These are phyloP conservation scores for Fragaria ananassa DNA, from an alignment of 306 rosid species.

Conservation along the genomic window DNA sequence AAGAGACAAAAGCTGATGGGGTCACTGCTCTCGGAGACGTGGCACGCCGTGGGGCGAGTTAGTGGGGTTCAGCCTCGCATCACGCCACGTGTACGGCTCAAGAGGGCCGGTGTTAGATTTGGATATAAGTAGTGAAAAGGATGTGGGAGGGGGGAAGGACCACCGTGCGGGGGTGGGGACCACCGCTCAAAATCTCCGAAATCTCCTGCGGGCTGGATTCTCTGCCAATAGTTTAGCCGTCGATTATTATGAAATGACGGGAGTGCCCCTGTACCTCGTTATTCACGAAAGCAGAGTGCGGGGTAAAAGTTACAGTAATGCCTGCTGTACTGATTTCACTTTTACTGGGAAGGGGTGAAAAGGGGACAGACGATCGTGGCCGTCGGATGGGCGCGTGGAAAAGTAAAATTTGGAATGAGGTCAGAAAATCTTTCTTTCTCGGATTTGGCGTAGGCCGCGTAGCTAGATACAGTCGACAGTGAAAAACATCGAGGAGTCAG, in stretches of 20 bases:
- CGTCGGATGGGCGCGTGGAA: neutral
- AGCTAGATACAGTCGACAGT: slow-evolving; percentile 25
- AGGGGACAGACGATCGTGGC: neutral
- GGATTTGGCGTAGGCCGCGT: slow-evolving; percentile 12
- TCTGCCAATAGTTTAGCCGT: slow-evolving; percentile 29
- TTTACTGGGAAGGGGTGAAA: neutral
- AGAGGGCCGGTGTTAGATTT: neutral
- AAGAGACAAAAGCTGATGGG: slow-evolving; percentile 12
- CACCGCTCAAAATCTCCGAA: slow-evolving; percentile 19
- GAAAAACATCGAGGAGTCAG: slow-evolving; percentile 21
- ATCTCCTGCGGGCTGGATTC: slow-evolving; percentile 40
- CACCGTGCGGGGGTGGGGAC: slow-evolving; percentile 6
- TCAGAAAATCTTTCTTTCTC: slow-evolving; percentile 14
- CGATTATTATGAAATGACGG: slow-evolving; percentile 7
- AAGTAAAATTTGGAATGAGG: neutral
- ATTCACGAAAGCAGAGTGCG: neutral
- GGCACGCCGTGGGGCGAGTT: neutral
- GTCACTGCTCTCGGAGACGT: neutral
- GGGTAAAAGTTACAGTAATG: neutral
- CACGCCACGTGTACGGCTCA: too few relatives aligned
- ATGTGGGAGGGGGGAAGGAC: neutral
- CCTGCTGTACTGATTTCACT: neutral
- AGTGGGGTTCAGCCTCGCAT: too few relatives aligned
- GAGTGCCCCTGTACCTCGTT: slow-evolving; percentile 23
- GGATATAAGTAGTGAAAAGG: neutral